These are phyloP conservation scores for Delonix regia DNA, from an alignment of 306 rosid species.

Conservation along the genomic window DNA sequence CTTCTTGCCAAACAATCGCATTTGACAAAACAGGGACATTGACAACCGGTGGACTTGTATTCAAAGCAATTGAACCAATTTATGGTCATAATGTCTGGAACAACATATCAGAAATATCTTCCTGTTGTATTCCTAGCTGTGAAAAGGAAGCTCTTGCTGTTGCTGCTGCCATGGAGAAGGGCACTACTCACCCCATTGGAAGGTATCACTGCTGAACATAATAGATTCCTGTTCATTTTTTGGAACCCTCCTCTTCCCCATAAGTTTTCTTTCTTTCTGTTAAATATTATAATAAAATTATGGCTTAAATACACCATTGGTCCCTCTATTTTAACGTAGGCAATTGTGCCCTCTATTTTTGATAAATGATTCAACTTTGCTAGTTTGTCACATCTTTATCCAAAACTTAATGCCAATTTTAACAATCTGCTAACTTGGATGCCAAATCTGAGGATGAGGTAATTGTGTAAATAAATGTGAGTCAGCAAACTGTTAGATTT, in stretches of 20 bases:
- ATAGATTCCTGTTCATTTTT: constrained; percentile 27
- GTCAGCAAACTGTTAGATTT: neutral
- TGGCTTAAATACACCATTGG: neutral
- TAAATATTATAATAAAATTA: neutral
- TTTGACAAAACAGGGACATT: constrained; percentile 98
- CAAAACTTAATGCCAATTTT: neutral
- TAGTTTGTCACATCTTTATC: neutral
- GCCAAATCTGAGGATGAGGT: no score
- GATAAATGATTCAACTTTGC: neutral
- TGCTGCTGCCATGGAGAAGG: constrained; percentile 99
- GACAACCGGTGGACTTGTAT: constrained; percentile 90
- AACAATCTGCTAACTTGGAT: neutral
- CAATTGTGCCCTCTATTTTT: neutral
- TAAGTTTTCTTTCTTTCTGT: constrained; percentile 12
- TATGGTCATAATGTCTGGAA: constrained; percentile 67
- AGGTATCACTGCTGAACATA: constrained; percentile 58
- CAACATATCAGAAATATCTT: constrained; percentile 45
- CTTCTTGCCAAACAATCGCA: constrained; percentile 91
- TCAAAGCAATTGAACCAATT: constrained; percentile 95
- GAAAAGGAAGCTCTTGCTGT: constrained; percentile 99
- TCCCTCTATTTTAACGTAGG: neutral
- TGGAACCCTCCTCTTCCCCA: neutral
- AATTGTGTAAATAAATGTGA: neutral
- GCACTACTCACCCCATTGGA: constrained; percentile 98
- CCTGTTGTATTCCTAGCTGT: constrained; percentile 91